These are phyloP conservation scores for Tillandsia leiboldiana DNA, from an alignment of 176 grass and related monocot genomes.

Conservation along the genomic window DNA sequence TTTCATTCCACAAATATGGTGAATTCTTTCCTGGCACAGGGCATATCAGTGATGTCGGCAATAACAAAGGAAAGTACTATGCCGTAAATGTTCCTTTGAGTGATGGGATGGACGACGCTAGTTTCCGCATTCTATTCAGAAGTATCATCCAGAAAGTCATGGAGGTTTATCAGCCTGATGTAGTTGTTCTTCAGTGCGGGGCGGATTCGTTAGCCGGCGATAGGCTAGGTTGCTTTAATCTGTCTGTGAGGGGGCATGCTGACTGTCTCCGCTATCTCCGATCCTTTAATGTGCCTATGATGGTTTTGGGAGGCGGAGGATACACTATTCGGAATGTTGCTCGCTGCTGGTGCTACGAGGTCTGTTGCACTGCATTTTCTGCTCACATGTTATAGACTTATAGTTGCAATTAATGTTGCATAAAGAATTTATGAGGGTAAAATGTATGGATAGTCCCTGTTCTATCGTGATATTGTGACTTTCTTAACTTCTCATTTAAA, in stretches of 20 bases:
- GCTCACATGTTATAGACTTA: background rate
- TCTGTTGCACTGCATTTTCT: conserved; percentile 4
- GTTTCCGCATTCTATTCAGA: conserved; percentile 60
- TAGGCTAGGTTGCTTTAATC: conserved; percentile 88
- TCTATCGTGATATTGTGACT: too few relatives aligned
- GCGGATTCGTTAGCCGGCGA: conserved; percentile 88
- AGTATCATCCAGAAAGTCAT: conserved; percentile 70
- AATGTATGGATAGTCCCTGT: too few relatives aligned
- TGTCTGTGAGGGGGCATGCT: conserved; percentile 79
- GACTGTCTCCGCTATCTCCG: conserved; percentile 80
- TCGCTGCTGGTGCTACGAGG: conserved; percentile 94
- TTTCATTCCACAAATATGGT: conserved; percentile 94
- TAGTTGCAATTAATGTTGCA: too few relatives aligned
- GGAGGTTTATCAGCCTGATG: conserved; percentile 77
- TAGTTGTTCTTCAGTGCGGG: conserved; percentile 84
- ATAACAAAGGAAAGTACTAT: conserved; percentile 62
- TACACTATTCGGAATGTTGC: conserved; percentile 95
- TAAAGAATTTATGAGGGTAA: too few relatives aligned
- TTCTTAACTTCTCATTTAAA: too few relatives aligned
- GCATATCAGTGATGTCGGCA: conserved; percentile 58
- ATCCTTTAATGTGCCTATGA: conserved; percentile 82
- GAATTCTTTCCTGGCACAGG: conserved; percentile 93
- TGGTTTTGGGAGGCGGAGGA: conserved; percentile 86
- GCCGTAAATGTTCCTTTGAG: conserved; percentile 77
- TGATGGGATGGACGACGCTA: conserved; percentile 83